Conservation (phyloP, 306 rosid genomes). For the Prunus mira region DNA sequence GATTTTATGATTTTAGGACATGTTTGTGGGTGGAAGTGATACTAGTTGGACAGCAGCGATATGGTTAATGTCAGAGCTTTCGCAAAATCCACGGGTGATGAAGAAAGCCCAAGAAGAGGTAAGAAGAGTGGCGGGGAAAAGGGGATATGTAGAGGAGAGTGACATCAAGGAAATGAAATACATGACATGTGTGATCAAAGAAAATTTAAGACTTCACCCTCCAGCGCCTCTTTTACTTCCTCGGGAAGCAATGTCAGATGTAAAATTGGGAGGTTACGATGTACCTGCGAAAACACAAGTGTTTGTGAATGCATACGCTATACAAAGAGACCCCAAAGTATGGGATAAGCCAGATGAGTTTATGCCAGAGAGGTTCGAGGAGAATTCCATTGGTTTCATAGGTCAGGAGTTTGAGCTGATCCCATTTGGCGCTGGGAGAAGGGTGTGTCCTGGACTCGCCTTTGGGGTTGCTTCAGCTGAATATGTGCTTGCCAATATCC, state of each 20-base stretch:
- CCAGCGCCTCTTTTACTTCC: constrained; percentile 36
- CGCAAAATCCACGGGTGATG: constrained; percentile 39
- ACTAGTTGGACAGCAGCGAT: constrained; percentile 28
- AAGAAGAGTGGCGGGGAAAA: constrained; percentile 42
- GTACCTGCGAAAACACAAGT: constrained; percentile 38
- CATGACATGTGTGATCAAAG: constrained; percentile 44
- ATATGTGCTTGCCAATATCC: too few relatives aligned
- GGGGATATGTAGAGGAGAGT: constrained; percentile 28
- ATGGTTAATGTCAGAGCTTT: constrained; percentile 53
- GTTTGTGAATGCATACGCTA: constrained; percentile 38
- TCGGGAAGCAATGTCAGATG: constrained; percentile 22
- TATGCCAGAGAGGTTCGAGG: constrained; percentile 37
- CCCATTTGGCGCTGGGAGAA: constrained; percentile 36
- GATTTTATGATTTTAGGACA: constrained; percentile 39
- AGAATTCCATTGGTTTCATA: neutral
- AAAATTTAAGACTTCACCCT: constrained; percentile 48
- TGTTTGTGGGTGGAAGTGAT: constrained; percentile 42
- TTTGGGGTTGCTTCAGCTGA: constrained; percentile 20
- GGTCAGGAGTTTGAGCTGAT: constrained; percentile 28
- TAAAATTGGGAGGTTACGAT: constrained; percentile 32
- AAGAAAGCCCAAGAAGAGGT: constrained; percentile 57
- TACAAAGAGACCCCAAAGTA: constrained; percentile 36
- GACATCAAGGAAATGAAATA: constrained; percentile 47
- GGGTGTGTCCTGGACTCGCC: constrained; percentile 27
- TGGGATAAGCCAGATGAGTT: constrained; percentile 42